Base-by-base conservation (phyloP, 2,329 filamentous ascomycete genomes). In the Phialophora tarda region DNA sequence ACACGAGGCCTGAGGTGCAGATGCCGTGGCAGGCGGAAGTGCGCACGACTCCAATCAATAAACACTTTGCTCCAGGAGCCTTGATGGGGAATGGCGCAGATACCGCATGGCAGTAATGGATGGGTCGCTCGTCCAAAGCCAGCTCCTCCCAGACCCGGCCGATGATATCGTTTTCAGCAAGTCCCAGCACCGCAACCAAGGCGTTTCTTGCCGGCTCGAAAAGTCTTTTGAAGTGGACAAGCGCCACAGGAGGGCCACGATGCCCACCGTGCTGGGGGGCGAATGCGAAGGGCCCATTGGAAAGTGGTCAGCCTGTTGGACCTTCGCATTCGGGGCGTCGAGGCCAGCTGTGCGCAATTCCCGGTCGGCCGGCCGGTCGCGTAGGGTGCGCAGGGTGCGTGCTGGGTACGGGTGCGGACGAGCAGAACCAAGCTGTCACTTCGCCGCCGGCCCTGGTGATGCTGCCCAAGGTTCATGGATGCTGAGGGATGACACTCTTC, bases 191-290 rank as follows among this genome's bases (percentile, higher is more conserved):
- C 57, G 63, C 53, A 66, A 63, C 44, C 66, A 68, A 64, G 48
- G 63, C 58, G 65, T 65, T 54, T 67, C 54, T 58, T 47, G 57
- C 61, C 58, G 44, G 44, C 44, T 61, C 44, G 47, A 66, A 66
- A 65, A 55, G 59, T 59, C 63, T 66, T 66, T 53, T 57, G 48
- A 63, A 54, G 63, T 65, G 65, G 65, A 59, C 65, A 66, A 66
- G 63, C 68, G 68, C 68, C 68, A 70, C 68, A 70, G 59, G 62
- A 65, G 63, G 67, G 68, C 68, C 68, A 61, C 14, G 47, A 61
- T 61, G 59, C 58, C 58, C 58, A 61, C 51, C 50, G n/a, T 62
- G 59, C 65, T 65, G 61, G 64, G 62, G 62, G 62, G 58, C 47
- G 58, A 55, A 56, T 63, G 41, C 28, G 50, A 48, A 44, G 54